phyloP scores from a whole-genome alignment of 2,329 filamentous ascomycete genomes.

The Incumbomyces delicatus region DNA sequence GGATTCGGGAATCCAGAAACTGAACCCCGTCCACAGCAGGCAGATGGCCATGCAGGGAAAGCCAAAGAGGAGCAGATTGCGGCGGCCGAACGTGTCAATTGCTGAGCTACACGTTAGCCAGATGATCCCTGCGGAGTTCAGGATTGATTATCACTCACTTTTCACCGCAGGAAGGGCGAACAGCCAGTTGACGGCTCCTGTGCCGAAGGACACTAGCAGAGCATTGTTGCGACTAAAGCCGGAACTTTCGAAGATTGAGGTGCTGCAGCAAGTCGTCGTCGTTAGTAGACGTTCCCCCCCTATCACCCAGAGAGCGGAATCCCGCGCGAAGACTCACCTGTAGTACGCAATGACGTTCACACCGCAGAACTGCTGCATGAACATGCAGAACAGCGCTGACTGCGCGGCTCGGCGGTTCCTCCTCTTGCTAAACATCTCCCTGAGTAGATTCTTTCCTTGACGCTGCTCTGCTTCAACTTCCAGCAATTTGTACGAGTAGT shows the following conservation, averaged over 20 bases:
- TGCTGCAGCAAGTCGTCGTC: slow-evolving; percentile 64
- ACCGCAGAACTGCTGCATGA: slow-evolving; percentile 27
- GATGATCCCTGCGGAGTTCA: too few relatives aligned
- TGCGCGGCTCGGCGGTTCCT: slow-evolving; percentile 36
- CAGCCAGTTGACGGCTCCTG: slow-evolving; percentile 20
- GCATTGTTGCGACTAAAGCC: slow-evolving; percentile 15
- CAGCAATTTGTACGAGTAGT: slow-evolving; percentile 30
- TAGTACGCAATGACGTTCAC: slow-evolving; percentile 18
- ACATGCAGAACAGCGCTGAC: slow-evolving; percentile 24
- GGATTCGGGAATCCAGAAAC: slow-evolving; percentile 40
- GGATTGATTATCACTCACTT: slow-evolving; percentile 29
- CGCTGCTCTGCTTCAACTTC: slow-evolving; percentile 21
- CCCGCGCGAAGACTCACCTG: not conserved
- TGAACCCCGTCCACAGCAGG: slow-evolving; percentile 52
- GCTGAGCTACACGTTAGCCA: slow-evolving; percentile 19
- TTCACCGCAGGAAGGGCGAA: slow-evolving; percentile 24
- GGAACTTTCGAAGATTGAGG: slow-evolving; percentile 23
- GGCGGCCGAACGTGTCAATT: slow-evolving; percentile 57
- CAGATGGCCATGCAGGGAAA: slow-evolving; percentile 61
- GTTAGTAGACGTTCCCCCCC: too few relatives aligned
- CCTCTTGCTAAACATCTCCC: slow-evolving; percentile 40
- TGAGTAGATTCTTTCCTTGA: slow-evolving; percentile 33
- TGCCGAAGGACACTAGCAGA: slow-evolving; percentile 18
- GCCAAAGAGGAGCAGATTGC: slow-evolving; percentile 54
- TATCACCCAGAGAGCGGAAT: not conserved